Base-by-base conservation (phyloP, 1,139 yeast genomes). In the Kodamaea anthophila region DNA sequence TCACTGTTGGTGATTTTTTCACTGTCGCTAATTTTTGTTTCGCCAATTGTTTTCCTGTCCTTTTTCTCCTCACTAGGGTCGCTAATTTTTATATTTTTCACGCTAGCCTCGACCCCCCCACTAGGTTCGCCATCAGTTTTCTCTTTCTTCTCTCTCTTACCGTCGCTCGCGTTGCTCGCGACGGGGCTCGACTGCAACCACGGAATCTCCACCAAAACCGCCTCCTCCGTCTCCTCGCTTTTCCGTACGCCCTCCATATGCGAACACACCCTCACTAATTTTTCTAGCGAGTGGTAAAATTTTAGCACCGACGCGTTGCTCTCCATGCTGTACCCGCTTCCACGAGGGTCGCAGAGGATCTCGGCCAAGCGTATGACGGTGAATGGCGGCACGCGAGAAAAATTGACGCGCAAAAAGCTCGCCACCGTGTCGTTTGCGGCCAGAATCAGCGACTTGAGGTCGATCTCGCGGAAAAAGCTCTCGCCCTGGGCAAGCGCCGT, bases 311-410 rank as follows among this genome's bases (percentile, higher is more conserved):
- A 40, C 20, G 33, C 54, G 18, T 46, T 51, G 13, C 48, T 43
- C 2, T 39, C 42, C 3, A 65, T 38, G 24, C 55, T 55, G 40
- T 61, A 63, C 13, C 59, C 58, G 32, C 55, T 49, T 3, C 30
- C 31, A 11, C 38, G 39, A 0, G 80, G 79, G 9, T 56, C 48
- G 1, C 50, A 30, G 2, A 77, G 38, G 12, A 79, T 48, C 46
- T 79, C 86, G 0, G 77, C 68, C 6, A 78, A 41, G 31, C 86
- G 50, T 28, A 65, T 60, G 2, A 75, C 44, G 0, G 84, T 77
- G 47, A 75, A 78, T 0, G 85, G 86, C 1, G 84, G 79, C 2
- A 47, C 36, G 1, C 42, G 38, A 1, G 35, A 13, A 40, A 70
- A 74, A 21, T 44, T 46, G 3, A 30, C 37, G 1, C 33, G 22